phyloP scores from a whole-genome alignment of 179 eudicot genomes.

The Kewa caespitosa region DNA sequence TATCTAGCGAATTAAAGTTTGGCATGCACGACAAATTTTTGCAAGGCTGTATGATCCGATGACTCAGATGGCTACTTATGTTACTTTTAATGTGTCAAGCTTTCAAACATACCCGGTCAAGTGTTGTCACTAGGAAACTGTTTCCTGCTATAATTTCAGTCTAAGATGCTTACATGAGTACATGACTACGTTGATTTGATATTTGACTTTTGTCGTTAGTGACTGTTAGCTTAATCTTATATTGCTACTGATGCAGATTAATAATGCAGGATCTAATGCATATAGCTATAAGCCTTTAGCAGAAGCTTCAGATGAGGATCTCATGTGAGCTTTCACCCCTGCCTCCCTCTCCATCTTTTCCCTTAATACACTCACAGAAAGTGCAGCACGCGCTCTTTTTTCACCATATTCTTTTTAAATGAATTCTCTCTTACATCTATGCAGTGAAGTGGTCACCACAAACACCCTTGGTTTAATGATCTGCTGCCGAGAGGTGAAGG shows the following conservation, averaged over 20 bases:
- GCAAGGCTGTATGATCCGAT: too few relatives aligned
- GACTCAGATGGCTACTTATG: too few relatives aligned
- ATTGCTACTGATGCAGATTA: slow-evolving; percentile 73
- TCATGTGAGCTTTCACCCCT: slow-evolving; percentile 50
- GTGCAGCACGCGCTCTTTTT: neutral
- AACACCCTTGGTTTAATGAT: slow-evolving; percentile 98
- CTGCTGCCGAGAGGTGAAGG: slow-evolving; percentile 89
- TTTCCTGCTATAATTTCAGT: slow-evolving; percentile 1
- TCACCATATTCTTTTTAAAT: neutral
- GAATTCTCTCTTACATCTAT: slow-evolving; percentile 16
- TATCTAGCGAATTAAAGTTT: too few relatives aligned
- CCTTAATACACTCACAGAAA: neutral
- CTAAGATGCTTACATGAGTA: neutral
- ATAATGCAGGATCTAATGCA: slow-evolving; percentile 99
- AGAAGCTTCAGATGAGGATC: slow-evolving; percentile 96
- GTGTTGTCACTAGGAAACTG: too few relatives aligned
- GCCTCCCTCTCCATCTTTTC: neutral
- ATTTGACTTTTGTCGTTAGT: neutral
- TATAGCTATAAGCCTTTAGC: slow-evolving; percentile 87
- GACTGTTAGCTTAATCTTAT: slow-evolving; percentile 28
- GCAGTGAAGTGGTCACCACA: slow-evolving; percentile 94
- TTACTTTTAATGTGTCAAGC: too few relatives aligned
- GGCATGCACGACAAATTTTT: too few relatives aligned
- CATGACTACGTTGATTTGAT: neutral
- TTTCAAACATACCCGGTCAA: too few relatives aligned